Evolutionary conservation across 345 rosid genomes (phyloP).

Genomic region (Salix koriyanagi): DNA sequence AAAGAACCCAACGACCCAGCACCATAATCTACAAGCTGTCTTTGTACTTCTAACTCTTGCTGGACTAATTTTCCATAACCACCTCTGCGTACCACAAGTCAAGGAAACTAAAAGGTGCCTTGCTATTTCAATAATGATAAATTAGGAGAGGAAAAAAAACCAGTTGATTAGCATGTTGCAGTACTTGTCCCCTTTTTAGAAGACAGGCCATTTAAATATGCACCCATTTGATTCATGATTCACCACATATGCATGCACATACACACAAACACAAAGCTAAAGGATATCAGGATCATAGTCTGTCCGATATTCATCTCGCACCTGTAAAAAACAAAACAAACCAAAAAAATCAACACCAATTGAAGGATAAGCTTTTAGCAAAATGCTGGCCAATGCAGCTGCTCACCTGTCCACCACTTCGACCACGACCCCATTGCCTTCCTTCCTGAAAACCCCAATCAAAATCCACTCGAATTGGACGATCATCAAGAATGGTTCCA

Average conservation of each 20-base stretch:
- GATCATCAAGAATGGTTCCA: slow-evolving; percentile 95
- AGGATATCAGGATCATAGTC: slow-evolving; percentile 99
- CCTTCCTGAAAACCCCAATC: slow-evolving; percentile 99
- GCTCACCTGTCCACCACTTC: slow-evolving; percentile 94
- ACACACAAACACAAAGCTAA: slow-evolving; percentile 9
- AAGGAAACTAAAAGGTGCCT: slow-evolving; percentile 32
- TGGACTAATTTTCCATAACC: slow-evolving; percentile 98
- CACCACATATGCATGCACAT: background rate
- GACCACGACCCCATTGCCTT: slow-evolving; percentile 99
- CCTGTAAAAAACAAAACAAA: slow-evolving; percentile 40
- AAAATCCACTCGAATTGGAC: slow-evolving; percentile 96
- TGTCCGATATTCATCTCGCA: slow-evolving; percentile 97
- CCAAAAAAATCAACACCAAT: slow-evolving; percentile 1
- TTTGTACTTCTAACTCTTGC: slow-evolving; percentile 83
- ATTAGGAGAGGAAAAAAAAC: background rate
- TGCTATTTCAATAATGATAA: slow-evolving; percentile 1
- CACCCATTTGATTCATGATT: background rate
- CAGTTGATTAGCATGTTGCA: background rate
- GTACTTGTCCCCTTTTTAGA: background rate
- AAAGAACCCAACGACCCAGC: slow-evolving; percentile 77
- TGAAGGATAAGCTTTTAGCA: background rate
- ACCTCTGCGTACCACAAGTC: slow-evolving; percentile 73
- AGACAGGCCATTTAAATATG: background rate
- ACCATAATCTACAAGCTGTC: slow-evolving; percentile 94
- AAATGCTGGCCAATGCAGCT: slow-evolving; percentile 1